Percentiles rank a stretch among this genome's conserved stretches.
Evolutionary conservation across 441 rosid species (phyloP).

Genomic region (Sinapis alba): DNA sequence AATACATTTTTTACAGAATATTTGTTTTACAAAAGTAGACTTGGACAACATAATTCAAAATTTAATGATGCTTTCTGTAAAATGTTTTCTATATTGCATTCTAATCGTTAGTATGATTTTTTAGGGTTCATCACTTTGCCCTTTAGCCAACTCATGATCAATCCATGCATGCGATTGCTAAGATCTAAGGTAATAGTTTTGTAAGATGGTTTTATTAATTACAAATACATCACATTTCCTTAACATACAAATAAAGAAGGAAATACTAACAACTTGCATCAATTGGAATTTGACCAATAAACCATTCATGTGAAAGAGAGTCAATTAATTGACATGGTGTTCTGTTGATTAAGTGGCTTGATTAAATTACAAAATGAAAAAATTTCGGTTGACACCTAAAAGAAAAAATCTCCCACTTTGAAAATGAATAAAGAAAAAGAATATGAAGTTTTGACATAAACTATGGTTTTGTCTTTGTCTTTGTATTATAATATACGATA

Average conservation of each 20-base stretch:
- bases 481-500: no score
- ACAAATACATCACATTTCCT: constrained; percentile 1
- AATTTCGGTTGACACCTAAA: no score
- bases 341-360: no score
- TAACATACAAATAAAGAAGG: background rate
- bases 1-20: background rate
- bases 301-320: background rate
- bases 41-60: constrained; percentile 25
- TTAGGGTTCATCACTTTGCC: background rate
- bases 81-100: background rate
- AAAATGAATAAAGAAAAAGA: background rate
- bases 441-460: background rate
- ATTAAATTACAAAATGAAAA: no score
- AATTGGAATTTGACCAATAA: background rate
- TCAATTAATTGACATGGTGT: no score
- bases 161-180: constrained; percentile 27
- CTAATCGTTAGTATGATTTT: background rate
- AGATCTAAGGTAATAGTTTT: constrained; percentile 7
- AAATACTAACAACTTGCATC: constrained; percentile 7
- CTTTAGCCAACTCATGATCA: background rate
- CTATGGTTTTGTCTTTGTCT: background rate
- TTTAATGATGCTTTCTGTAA: constrained; percentile 8
- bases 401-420: background rate
- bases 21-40: background rate
- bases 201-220: background rate